These are phyloP conservation scores for Nemophila menziesii DNA, from an alignment of 257 asterid species.

Conservation along the genomic window DNA sequence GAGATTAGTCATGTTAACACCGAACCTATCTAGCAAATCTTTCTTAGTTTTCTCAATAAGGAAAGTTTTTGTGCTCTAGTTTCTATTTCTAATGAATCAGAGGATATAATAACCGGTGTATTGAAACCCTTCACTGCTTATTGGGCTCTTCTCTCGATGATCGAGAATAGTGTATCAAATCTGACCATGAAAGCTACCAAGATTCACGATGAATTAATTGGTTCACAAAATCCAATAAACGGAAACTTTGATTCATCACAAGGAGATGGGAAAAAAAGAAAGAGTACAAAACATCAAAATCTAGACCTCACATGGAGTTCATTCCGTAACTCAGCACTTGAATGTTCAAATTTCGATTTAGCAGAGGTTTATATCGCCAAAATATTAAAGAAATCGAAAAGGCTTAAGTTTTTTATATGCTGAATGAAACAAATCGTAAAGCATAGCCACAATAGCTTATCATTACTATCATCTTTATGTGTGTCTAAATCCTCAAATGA, in stretches of 20 bases:
- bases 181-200: conserved; percentile 7
- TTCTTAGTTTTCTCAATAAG: conserved; percentile 55
- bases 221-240: conserved; percentile 60
- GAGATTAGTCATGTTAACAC: conserved; percentile 20
- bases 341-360: conserved; percentile 55
- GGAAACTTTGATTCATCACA: conserved; percentile 23
- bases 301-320: conserved; percentile 62
- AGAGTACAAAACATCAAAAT: conserved; percentile 25
- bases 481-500: conserved; percentile 22
- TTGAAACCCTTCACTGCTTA: conserved; percentile 66
- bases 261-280: conserved; percentile 38
- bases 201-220: conserved; percentile 15
- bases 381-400: conserved; percentile 41
- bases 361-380: conserved; percentile 43
- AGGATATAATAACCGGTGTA: conserved; percentile 30
- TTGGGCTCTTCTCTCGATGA: conserved; percentile 40
- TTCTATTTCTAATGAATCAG: conserved; percentile 38
- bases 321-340: conserved; percentile 49
- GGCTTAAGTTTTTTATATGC: conserved; percentile 72
- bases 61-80: conserved; percentile 57
- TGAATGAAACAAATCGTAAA: conserved; percentile 71
- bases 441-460: conserved; percentile 19
- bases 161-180: conserved; percentile 21
- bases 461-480: conserved; percentile 14
- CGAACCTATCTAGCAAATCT: conserved; percentile 61